Evolutionary conservation across 169 alveolate species (phyloP), one percentile per base, ranked within the genome.

Genomic region (Neospora caninum): DNA sequence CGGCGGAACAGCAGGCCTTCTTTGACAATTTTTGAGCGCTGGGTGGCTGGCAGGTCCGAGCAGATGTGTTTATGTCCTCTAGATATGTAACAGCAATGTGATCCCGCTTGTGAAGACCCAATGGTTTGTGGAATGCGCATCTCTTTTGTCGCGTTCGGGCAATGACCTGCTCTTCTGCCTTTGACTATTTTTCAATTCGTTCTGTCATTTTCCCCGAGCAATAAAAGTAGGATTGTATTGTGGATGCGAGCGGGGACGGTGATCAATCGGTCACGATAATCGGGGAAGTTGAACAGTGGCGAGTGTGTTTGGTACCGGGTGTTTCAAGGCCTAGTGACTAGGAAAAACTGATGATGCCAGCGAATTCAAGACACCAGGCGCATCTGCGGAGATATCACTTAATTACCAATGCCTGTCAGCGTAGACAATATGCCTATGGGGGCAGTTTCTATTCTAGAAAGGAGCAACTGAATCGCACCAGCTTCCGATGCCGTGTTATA

Each of bases 1-100:
- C 94, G 31, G 87, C 54, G 64, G 70, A 67, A 49, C 94, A 91
- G 69, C 82, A 69, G 89, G 91, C 88, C 31, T 45, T 73, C 89
- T 91, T 91, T 58, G 88, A 91, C 69, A 70, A 91, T 38, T 91
- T 91, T 49, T 91, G 89, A 91, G 39, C 22, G 69, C 22, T 0
- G 22, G 38, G n/a, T 25, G 73, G n/a, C 20, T 1, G 73, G 73
- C 34, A n/a, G 83, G 42, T 70, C 42, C 18, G 42, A 34, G 16
- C 83, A n/a, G 42, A 70, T 36, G 6, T 34, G 83, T 20, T 6
- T 64, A 64, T 64, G 73, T 22, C 73, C 73, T 64, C 73, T 22
- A 64, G 73, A 27, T 64, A 27, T 64, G 73, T 64, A 64, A 22
- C 73, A 64, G 73, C 13, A 49, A 49, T 64, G 73, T 64, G 73